Conservation (phyloP, 179 eudicot species). For the Spinacia oleracea region DNA sequence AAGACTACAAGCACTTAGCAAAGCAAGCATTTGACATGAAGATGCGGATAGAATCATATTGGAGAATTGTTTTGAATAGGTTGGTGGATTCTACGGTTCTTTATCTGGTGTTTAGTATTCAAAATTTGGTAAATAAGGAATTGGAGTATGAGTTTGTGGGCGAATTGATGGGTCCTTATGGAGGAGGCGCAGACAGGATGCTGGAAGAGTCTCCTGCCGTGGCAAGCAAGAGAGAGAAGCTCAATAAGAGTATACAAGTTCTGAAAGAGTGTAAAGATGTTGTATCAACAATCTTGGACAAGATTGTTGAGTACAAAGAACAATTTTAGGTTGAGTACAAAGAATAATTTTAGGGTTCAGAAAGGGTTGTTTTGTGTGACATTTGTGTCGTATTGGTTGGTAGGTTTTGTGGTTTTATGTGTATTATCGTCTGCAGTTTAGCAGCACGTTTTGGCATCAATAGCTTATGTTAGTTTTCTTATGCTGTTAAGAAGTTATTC, state of each 20-base stretch:
- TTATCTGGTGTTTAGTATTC: constrained; percentile 34
- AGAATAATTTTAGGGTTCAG: neutral
- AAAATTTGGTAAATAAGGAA: constrained; percentile 41
- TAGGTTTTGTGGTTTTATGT: too few species aligned
- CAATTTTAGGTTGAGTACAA: neutral
- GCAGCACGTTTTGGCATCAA: neutral
- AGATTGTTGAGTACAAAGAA: constrained; percentile 20
- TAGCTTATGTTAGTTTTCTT: neutral
- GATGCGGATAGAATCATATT: constrained; percentile 53
- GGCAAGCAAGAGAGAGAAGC: constrained; percentile 37
- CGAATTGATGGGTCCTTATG: constrained; percentile 44
- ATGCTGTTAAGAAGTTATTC: neutral
- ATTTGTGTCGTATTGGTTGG: too few species aligned
- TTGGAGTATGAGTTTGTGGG: constrained; percentile 33
- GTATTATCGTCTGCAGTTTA: neutral
- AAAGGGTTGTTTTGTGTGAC: too few species aligned
- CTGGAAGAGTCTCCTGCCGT: constrained; percentile 48
- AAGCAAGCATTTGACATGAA: constrained; percentile 54
- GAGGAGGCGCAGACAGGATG: constrained; percentile 48
- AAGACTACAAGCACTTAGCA: constrained; percentile 19
- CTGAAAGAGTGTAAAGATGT: constrained; percentile 52
- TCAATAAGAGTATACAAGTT: constrained; percentile 38
- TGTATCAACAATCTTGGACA: constrained; percentile 41
- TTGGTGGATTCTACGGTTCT: constrained; percentile 47
- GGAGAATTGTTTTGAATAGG: constrained; percentile 47